A percentile compares a stretch with the other conserved stretches of the same genome.
phyloP scores from a whole-genome alignment of 805 yeast genomes.

The Schwanniomyces yamadae region DNA sequence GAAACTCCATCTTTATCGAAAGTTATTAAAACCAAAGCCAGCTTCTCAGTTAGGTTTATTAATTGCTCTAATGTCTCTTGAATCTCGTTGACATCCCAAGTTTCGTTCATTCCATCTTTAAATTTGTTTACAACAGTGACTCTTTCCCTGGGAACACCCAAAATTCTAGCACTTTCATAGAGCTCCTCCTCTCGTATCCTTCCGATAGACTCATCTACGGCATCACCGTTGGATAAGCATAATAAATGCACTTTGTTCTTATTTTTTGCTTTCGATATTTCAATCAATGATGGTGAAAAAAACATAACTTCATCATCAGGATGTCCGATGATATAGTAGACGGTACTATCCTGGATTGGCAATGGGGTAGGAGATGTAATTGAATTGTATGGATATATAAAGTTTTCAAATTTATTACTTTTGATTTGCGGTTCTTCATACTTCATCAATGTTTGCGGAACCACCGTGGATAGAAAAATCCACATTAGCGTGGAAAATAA shows the following conservation, averaged over 20 bases:
- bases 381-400: slow-evolving; percentile 35
- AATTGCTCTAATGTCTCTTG: slow-evolving; percentile 31
- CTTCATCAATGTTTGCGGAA: slow-evolving; percentile 37
- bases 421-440: slow-evolving; percentile 29
- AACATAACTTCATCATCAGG: slow-evolving; percentile 99
- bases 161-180: slow-evolving; percentile 46
- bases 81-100: slow-evolving; percentile 59
- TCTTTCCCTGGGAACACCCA: slow-evolving; percentile 47
- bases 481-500: slow-evolving; percentile 31
- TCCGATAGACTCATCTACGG: slow-evolving; percentile 67
- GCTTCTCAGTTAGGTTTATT: slow-evolving; percentile 16
- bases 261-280: slow-evolving; percentile 45
- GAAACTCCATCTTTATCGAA: slow-evolving; percentile 86
- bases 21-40: slow-evolving; percentile 53
- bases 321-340: slow-evolving; percentile 75
- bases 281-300: slow-evolving; percentile 75
- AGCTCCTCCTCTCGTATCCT: slow-evolving; percentile 60
- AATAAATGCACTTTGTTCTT: slow-evolving; percentile 55
- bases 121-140: slow-evolving; percentile 47
- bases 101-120: slow-evolving; percentile 63
- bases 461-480: slow-evolving; percentile 37
- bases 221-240: slow-evolving; percentile 75
- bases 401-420: slow-evolving; percentile 19
- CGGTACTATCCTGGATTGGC: slow-evolving; percentile 32
- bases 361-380: slow-evolving; percentile 34